A percentile compares a stretch with the other conserved stretches of the same genome.
These are phyloP conservation scores for Colletotrichum incanum DNA, from an alignment of 2,329 filamentous ascomycete genomes.

Conservation along the genomic window DNA sequence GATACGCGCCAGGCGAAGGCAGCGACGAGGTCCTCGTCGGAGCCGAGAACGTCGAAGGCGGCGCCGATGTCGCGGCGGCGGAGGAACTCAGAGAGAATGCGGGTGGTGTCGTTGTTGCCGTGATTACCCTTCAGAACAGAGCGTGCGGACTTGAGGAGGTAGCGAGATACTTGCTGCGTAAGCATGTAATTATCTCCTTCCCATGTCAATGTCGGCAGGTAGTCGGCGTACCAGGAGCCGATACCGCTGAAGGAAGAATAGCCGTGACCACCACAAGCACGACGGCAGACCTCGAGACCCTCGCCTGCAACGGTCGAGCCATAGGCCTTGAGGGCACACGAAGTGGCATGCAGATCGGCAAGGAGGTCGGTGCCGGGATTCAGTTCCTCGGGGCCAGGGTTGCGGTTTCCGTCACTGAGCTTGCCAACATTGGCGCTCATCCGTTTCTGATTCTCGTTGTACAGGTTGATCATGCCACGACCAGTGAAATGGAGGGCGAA, in stretches of 20 bases:
- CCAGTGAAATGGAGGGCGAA: constrained; percentile 88
- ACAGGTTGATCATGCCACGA: constrained; percentile 81
- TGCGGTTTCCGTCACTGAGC: constrained; percentile 62
- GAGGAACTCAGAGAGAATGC: constrained; percentile 77
- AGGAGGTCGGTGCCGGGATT: constrained; percentile 75
- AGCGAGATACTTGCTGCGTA: constrained; percentile 83
- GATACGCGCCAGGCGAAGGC: constrained; percentile 84
- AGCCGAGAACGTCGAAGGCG: constrained; percentile 81
- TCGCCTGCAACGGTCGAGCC: constrained; percentile 81
- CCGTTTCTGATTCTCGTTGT: constrained; percentile 79
- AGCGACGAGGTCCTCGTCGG: constrained; percentile 78
- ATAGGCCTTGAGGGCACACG: constrained; percentile 82
- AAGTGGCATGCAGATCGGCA: constrained; percentile 83
- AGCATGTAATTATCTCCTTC: constrained; percentile 90
- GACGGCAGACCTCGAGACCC: constrained; percentile 81
- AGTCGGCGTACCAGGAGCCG: constrained; percentile 81
- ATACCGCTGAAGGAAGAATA: constrained; percentile 85
- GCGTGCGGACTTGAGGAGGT: constrained; percentile 83
- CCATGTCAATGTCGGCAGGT: constrained; percentile 79
- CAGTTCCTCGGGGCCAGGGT: constrained; percentile 78
- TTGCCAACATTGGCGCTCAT: constrained; percentile 67
- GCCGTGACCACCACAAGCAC: constrained; percentile 84
- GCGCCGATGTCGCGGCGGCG: constrained; percentile 78
- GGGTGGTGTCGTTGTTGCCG: constrained; percentile 75
- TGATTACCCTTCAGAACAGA: constrained; percentile 77